Percentiles rank a stretch among this genome's conserved stretches.
Evolutionary conservation across 2,329 filamentous ascomycete genomes (phyloP).

Genomic region (Zymoseptoria ardabiliae): DNA sequence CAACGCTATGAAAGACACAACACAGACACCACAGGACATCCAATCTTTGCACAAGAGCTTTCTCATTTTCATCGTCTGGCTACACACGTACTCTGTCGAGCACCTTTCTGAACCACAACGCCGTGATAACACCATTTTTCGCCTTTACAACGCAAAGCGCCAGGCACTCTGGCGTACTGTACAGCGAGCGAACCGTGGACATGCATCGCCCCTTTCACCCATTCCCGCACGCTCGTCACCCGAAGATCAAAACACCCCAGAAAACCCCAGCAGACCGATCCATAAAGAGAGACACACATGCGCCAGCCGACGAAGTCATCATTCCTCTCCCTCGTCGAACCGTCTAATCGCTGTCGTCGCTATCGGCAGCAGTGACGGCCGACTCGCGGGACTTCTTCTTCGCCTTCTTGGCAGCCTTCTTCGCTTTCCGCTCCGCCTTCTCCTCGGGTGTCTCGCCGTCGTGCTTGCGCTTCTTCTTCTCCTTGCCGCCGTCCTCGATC

Average conservation of each 20-base stretch:
- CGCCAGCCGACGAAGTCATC: neutral
- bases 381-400: conserved; percentile 53
- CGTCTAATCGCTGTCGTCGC: conserved; percentile 22
- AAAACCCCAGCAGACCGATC: neutral
- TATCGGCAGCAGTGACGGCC: conserved; percentile 21
- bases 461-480: conserved; percentile 44
- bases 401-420: conserved; percentile 78
- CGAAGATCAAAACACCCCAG: neutral
- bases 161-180: neutral
- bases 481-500: conserved; percentile 24
- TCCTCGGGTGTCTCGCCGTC: conserved; percentile 42
- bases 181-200: neutral
- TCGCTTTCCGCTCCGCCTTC: conserved; percentile 47
- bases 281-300: neutral
- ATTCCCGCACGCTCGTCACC: neutral
- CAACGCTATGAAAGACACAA: neutral
- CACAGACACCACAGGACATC: neutral
- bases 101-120: neutral
- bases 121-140: neutral
- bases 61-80: neutral
- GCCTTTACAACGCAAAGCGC: neutral
- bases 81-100: neutral
- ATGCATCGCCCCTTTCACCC: neutral
- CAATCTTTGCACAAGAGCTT: neutral
- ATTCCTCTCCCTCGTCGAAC: neutral